Conservation (phyloP, 768 basidiomycete species). For the Pleurotus eryngii region DNA sequence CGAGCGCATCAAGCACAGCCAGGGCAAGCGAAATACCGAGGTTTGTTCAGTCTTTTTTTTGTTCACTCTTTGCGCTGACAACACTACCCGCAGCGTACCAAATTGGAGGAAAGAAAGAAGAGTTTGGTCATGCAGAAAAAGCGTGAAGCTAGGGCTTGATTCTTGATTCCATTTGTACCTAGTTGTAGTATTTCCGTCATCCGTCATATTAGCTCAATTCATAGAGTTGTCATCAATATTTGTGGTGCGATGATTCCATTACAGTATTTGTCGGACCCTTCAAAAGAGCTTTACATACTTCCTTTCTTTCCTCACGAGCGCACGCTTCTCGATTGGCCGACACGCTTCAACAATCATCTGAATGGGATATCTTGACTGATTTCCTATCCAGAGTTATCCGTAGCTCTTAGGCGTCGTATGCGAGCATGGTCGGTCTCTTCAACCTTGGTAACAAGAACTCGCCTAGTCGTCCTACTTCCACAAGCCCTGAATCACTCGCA, state of each 20-base stretch:
- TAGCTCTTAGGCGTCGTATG: neutral
- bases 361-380: slow-evolving; percentile 24
- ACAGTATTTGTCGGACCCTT: no score
- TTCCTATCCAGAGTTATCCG: slow-evolving; percentile 6
- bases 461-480: neutral
- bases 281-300: neutral
- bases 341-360: slow-evolving; percentile 10
- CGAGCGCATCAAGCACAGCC: slow-evolving; percentile 87
- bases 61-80: neutral
- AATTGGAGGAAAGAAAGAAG: slow-evolving; percentile 56
- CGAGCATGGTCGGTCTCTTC: slow-evolving; percentile 8
- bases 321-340: neutral
- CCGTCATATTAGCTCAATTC: no score
- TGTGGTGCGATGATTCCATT: no score
- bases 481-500: neutral
- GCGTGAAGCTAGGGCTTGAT: slow-evolving; percentile 28
- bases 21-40: slow-evolving; percentile 75
- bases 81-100: slow-evolving; percentile 45
- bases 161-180: neutral
- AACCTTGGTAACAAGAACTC: neutral
- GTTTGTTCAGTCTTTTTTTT: slow-evolving; percentile 40
- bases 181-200: no score
- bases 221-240: no score
- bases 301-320: neutral
- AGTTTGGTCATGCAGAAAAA: slow-evolving; percentile 52